Evolutionary conservation across 208 protist species (phyloP).

Genomic region (Borovskyia barvae): DNA sequence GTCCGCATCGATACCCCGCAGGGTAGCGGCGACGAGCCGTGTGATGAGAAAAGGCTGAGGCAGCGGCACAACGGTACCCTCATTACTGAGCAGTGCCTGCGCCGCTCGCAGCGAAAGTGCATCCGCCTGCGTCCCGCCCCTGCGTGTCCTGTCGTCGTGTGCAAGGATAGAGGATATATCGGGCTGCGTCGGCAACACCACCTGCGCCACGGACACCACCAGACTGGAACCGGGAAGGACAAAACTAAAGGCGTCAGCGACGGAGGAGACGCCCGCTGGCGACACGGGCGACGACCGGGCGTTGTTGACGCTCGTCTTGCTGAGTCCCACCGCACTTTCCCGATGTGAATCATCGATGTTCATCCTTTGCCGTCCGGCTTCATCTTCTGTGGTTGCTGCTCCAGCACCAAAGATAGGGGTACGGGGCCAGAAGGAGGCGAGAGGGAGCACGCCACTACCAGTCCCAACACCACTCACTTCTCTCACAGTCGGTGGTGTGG

Average conservation of each 20-base stretch:
- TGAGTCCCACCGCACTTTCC: too few relatives aligned
- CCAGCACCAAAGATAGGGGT: too few relatives aligned
- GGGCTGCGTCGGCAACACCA: conserved; percentile 3
- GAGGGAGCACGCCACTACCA: too few relatives aligned
- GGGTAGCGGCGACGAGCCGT: conserved; percentile 49
- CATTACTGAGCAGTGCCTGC: conserved; percentile 33
- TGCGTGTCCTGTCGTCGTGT: conserved; percentile 15
- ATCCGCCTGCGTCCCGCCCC: conserved; percentile 12
- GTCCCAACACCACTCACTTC: too few relatives aligned
- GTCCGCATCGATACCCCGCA: conserved; percentile 30
- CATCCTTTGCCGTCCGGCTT: too few relatives aligned
- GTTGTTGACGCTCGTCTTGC: too few relatives aligned
- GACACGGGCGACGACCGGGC: too few relatives aligned
- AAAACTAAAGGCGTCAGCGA: conserved; percentile 14
- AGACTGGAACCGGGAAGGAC: conserved; percentile 34
- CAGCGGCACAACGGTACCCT: conserved; percentile 38
- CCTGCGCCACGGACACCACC: conserved; percentile 12
- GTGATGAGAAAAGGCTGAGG: conserved; percentile 52
- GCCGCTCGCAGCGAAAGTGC: conserved; percentile 31
- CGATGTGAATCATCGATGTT: too few relatives aligned
- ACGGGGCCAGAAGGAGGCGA: too few relatives aligned
- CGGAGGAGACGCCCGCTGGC: too few relatives aligned
- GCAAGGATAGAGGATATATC: conserved; percentile 11
- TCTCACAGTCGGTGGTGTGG: too few relatives aligned
- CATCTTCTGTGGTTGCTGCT: too few relatives aligned